Evolutionary conservation across 78 protist genomes (phyloP), one percentile per base, ranked within the genome.

Genomic region (Dictyostelium discoideum): DNA sequence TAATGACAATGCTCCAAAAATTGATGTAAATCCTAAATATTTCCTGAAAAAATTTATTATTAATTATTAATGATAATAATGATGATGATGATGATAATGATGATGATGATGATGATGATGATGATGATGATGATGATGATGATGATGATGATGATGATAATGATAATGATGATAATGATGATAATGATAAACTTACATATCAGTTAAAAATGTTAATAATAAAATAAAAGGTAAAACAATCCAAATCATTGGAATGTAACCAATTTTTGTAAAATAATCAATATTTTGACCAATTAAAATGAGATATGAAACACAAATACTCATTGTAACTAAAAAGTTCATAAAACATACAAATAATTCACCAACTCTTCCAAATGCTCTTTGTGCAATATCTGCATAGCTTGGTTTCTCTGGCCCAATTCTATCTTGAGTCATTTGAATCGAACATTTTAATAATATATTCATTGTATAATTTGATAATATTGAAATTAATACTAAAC

Each of bases 391-490:
- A 82, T 90, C 95, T 11, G 95, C 32, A 54, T 77, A 90, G 3
- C 84, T 72, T 24, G 95, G 95, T 50, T 46, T 40, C 29, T 82
- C 74, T 8, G 87, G 63, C 0, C 88, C 88, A 24, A 50, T 14
- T 14, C 67, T 24, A 26, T 90, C 88, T 13, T 63, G 20, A 20
- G 50, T 54, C 81, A 90, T 69, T 82, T 90, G 69, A 54, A 90
- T 73, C 10, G 79, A 65, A 82, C 95, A 90, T 67, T 82, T 54
- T 22, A 90, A 50, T 46, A 90, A 60, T 20, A 90, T 29, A 14
- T 20, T 73, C 95, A 90, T 90, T 22, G 95, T 90, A 50, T 90
- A 90, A 50, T 90, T 90, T 24, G 95, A 80, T n/a, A 90, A 39
- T 32, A 82, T 44, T 3, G 95, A 87, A 32, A 90, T 90, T 67